A percentile compares a stretch with the other conserved stretches of the same genome.
Conservation (phyloP, 2,329 filamentous ascomycete genomes). For the Ambrosiella xylebori region DNA sequence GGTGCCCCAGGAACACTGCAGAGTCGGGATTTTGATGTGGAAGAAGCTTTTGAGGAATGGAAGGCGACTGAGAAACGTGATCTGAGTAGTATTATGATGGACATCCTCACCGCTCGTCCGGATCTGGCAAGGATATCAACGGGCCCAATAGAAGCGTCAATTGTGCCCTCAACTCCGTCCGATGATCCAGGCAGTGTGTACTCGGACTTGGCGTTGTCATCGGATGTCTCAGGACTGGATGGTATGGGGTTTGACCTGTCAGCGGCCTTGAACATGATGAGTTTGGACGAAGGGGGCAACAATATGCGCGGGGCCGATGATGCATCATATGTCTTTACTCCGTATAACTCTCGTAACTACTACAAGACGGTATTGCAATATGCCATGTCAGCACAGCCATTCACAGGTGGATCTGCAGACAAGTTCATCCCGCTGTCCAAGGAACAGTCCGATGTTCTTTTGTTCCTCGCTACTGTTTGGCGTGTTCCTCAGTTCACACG, state of each 20-base stretch:
- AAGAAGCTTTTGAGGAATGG: conserved; percentile 79
- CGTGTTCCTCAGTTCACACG: conserved; percentile 70
- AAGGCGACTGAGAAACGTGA: conserved; percentile 77
- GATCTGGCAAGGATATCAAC: conserved; percentile 65
- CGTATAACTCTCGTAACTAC: conserved; percentile 62
- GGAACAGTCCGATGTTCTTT: conserved; percentile 64
- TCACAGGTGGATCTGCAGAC: conserved; percentile 28
- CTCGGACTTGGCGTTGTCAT: conserved; percentile 33
- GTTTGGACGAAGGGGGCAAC: conserved; percentile 36
- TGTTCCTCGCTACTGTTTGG: conserved; percentile 77
- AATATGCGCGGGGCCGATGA: conserved; percentile 40
- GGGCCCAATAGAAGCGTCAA: conserved; percentile 35
- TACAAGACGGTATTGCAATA: conserved; percentile 71
- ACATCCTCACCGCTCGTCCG: conserved; percentile 72
- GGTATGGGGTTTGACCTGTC: conserved; percentile 13
- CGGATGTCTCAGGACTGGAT: conserved; percentile 27
- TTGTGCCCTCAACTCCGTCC: conserved; percentile 27
- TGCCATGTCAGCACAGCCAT: conserved; percentile 46
- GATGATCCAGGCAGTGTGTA: conserved; percentile 33
- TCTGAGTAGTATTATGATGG: conserved; percentile 82
- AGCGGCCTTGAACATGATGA: conserved; percentile 44
- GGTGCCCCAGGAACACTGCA: conserved; percentile 61
- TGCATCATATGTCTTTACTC: conserved; percentile 73
- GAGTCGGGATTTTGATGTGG: conserved; percentile 73
- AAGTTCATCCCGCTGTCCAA: conserved; percentile 47